Percentiles rank a stretch among this genome's conserved stretches.
Evolutionary conservation across 192 early-diverging fungal genomes (phyloP).

Genomic region (Rhizoclosmatium globosum): DNA sequence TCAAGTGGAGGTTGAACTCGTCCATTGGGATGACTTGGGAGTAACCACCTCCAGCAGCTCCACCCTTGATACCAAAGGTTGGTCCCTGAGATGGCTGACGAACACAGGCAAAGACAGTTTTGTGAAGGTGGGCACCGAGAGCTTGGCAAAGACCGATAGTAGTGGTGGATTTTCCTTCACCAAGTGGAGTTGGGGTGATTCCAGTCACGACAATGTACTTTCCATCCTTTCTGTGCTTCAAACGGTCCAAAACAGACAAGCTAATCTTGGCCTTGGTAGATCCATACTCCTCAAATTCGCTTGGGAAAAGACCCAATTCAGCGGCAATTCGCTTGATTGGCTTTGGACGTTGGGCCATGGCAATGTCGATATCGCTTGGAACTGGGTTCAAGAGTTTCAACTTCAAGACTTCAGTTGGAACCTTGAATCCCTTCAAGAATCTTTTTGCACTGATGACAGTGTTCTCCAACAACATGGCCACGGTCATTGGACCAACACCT

Average conservation of each 20-base stretch:
- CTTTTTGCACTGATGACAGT: constrained; percentile 81
- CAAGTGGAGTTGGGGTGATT: constrained; percentile 97
- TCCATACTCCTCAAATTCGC: constrained; percentile 87
- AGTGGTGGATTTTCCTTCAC: constrained; percentile 99
- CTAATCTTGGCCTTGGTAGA: constrained; percentile 89
- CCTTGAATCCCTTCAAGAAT: constrained; percentile 60
- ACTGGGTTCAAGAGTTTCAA: constrained; percentile 80
- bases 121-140: constrained; percentile 90
- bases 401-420: constrained; percentile 61
- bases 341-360: constrained; percentile 88
- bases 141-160: constrained; percentile 95
- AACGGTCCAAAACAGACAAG: constrained; percentile 82
- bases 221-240: constrained; percentile 81
- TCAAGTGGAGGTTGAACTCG: constrained; percentile 98
- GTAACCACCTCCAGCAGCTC: constrained; percentile 97
- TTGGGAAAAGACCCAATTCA: constrained; percentile 82
- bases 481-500: constrained; percentile 99
- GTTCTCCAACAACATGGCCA: constrained; percentile 96
- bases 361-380: constrained; percentile 95
- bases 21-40: constrained; percentile 99
- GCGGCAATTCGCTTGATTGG: constrained; percentile 76
- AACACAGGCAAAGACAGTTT: constrained; percentile 93
- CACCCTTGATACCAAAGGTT: constrained; percentile 99
- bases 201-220: constrained; percentile 96
- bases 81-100: constrained; percentile 99